A percentile compares a stretch with the other conserved stretches of the same genome.
phyloP scores from a whole-genome alignment of 2,329 filamentous ascomycete species.

The Neurospora crassa region DNA sequence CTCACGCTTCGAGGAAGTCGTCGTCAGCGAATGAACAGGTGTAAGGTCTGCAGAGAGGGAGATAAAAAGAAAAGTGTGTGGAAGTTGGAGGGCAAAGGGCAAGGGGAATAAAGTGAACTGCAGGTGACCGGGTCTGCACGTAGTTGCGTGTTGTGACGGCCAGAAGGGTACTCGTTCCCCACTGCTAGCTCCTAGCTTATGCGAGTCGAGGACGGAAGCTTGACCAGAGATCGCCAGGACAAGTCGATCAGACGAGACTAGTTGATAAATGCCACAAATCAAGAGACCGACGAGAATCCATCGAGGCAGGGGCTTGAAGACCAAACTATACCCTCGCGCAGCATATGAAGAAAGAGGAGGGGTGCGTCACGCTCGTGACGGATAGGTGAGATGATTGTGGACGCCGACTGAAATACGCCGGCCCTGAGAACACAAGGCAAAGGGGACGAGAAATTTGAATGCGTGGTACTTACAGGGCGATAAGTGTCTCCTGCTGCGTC shows the following conservation, averaged over 20 bases:
- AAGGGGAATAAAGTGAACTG: background rate
- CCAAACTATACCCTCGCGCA: background rate
- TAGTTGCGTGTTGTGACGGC: background rate
- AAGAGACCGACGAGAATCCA: background rate
- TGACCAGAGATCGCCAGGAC: background rate
- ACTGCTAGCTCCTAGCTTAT: background rate
- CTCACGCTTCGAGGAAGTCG: slow-evolving; percentile 54
- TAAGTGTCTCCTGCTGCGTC: slow-evolving; percentile 49
- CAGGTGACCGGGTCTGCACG: background rate
- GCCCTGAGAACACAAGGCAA: background rate
- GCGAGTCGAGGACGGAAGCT: background rate
- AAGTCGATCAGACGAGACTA: background rate
- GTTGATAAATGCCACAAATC: background rate
- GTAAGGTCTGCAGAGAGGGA: background rate
- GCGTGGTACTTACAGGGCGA: slow-evolving; percentile 42
- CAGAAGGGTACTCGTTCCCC: background rate
- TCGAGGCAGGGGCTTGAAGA: background rate
- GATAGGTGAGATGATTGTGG: background rate
- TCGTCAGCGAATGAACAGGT: slow-evolving; percentile 21
- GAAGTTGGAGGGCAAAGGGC: slow-evolving; percentile 2
- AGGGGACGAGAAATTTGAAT: background rate
- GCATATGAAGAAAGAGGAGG: background rate
- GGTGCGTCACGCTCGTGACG: background rate
- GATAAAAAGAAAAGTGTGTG: background rate
- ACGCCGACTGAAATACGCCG: background rate